phyloP scores from a whole-genome alignment of 305 asterid species.

The Fraxinus xanthoxyloides region DNA sequence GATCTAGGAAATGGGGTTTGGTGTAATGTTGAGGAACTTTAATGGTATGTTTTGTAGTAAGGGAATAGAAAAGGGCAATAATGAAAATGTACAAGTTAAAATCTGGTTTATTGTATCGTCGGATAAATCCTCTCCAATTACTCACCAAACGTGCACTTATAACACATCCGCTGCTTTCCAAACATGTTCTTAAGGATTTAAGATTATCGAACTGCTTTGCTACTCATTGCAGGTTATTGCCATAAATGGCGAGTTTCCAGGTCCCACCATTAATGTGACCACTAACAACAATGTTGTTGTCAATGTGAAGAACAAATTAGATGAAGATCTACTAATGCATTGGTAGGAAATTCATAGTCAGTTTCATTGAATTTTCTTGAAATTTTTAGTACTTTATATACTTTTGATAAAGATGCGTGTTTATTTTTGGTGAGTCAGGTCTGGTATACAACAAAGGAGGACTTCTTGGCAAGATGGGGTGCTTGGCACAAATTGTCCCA shows the following conservation, averaged over 20 bases:
- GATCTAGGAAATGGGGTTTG: slow-evolving; percentile 39
- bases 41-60: not conserved
- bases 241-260: slow-evolving; percentile 82
- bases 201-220: slow-evolving; percentile 24
- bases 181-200: not conserved
- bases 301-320: slow-evolving; percentile 78
- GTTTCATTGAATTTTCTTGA: not conserved
- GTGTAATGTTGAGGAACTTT: not conserved
- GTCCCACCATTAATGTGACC: slow-evolving; percentile 78
- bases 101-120: not conserved
- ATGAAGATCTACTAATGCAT: slow-evolving; percentile 71
- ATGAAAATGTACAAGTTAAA: not conserved
- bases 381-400: not conserved
- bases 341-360: slow-evolving; percentile 44
- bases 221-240: slow-evolving; percentile 78
- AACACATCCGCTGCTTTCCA: not conserved
- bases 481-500: slow-evolving; percentile 92
- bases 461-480: slow-evolving; percentile 95
- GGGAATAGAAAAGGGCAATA: not conserved
- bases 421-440: slow-evolving; percentile 46
- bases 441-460: slow-evolving; percentile 86
- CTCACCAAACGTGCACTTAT: not conserved
- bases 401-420: slow-evolving; percentile 20
- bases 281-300: slow-evolving; percentile 82
- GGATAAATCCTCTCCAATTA: not conserved